Evolutionary conservation across 345 rosid genomes (phyloP).

Genomic region (Toxicodendron radicans): DNA sequence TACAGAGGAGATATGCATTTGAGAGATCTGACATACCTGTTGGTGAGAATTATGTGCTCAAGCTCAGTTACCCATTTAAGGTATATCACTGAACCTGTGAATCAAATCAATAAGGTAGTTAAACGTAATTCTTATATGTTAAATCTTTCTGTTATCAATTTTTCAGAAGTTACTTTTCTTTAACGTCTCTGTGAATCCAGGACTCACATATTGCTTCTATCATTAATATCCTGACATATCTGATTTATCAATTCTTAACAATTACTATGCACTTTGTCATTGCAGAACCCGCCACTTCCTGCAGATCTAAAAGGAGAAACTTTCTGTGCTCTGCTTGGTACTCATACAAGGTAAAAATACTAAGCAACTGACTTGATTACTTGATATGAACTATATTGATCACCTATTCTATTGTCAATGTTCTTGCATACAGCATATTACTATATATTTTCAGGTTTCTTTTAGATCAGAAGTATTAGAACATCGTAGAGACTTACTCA

Average conservation of each 20-base stretch:
- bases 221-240: not conserved
- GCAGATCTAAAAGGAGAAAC: conserved; percentile 80
- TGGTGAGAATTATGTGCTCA: conserved; percentile 83
- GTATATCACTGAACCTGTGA: conserved; percentile 36
- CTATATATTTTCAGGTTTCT: conserved; percentile 10
- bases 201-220: not conserved
- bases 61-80: conserved; percentile 92
- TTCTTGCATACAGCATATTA: conserved; percentile 6
- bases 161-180: conserved; percentile 7
- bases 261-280: conserved; percentile 3
- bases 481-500: not conserved
- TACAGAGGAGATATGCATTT: conserved; percentile 86
- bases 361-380: conserved; percentile 10
- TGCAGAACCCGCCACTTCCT: conserved; percentile 89
- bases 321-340: conserved; percentile 78
- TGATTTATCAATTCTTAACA: conserved; percentile 4
- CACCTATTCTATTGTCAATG: not conserved
- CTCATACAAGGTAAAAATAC: conserved; percentile 71
- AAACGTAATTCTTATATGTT: conserved; percentile 1
- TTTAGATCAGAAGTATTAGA: not conserved
- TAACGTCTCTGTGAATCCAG: conserved; percentile 5
- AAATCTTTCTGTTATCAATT: not conserved
- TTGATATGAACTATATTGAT: not conserved
- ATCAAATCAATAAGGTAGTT: conserved; percentile 6
- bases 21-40: conserved; percentile 73